Base-by-base conservation (phyloP, 352 stramenopile species). In the Pythium aquatile region DNA sequence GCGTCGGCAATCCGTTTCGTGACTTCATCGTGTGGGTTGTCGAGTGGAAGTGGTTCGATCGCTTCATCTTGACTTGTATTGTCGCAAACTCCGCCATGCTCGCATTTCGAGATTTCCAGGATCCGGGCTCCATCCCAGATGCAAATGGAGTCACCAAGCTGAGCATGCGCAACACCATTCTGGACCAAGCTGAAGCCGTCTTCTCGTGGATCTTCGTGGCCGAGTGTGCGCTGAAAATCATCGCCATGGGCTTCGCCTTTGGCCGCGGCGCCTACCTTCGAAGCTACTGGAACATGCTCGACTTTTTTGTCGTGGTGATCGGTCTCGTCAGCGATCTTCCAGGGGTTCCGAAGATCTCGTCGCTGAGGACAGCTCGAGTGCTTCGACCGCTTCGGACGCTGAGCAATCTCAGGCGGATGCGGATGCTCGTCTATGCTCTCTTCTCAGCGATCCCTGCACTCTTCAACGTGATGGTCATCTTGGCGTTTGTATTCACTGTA, bases 231-330 rank as follows among this genome's bases (percentile, higher is more conserved):
- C 35, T 97, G 3, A 97, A 97, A 68, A 83, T 97, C 35, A 75
- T 93, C 33, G 85, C 80, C 9, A 77, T 93, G 69, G 88, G 88
- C 2, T 88, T 88, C 20, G 37, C 77, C 6, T 65, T 84, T 13
- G 83, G 82, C 9, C 57, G 78, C 16, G 80, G 81, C 5, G 68
- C 69, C 14, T 96, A 94, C 53, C 54, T 93, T 14, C 72, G 76
- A 37, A 85, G 88, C 61, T 69, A 77, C 37, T 97, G 88, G 87
- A 97, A 97, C 55, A 70, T 83, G 32, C 72, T 97, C 16, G 88
- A 97, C 61, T 96, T 93, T 66, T 79, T 96, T 42, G 86, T 97
- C 17, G 88, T 97, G 37, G 61, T 90, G 7, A 44, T 78, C 9
- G 74, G 72, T 4, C 64, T 79, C 32, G 75, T 80, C 39, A 52